phyloP scores from a whole-genome alignment of 257 asterid species.

The Lantana camara region DNA sequence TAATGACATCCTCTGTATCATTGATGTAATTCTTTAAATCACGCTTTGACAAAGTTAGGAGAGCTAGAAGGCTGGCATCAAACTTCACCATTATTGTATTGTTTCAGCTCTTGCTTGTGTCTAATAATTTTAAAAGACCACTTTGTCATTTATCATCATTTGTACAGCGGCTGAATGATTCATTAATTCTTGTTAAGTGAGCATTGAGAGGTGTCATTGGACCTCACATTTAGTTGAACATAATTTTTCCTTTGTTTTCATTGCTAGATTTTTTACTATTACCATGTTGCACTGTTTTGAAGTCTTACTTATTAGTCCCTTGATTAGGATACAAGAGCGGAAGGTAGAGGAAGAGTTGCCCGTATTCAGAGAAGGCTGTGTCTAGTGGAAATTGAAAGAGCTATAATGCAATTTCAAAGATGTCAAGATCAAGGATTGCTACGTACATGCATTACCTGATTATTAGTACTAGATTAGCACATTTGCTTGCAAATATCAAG shows the following conservation, averaged over 20 bases:
- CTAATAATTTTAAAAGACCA: neutral
- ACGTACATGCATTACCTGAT: conserved; percentile 18
- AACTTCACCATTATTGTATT: neutral
- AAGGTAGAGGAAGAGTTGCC: conserved; percentile 97
- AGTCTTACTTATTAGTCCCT: conserved; percentile 25
- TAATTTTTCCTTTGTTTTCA: neutral
- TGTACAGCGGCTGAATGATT: neutral
- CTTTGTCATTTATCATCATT: neutral
- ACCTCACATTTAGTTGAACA: conserved; percentile 4
- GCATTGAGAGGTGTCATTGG: conserved; percentile 1
- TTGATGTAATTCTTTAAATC: neutral
- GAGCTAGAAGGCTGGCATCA: conserved; percentile 4
- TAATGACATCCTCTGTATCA: conserved; percentile 18
- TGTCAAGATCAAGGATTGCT: conserved; percentile 79
- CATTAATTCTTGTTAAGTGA: neutral
- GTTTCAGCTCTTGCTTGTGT: conserved; percentile 1
- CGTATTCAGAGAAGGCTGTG: conserved; percentile 87
- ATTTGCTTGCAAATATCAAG: conserved; percentile 35
- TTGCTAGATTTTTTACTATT: neutral
- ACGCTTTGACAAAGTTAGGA: neutral
- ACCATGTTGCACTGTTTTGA: neutral
- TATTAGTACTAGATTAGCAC: conserved; percentile 4
- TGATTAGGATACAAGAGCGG: conserved; percentile 88
- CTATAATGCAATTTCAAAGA: conserved; percentile 65
- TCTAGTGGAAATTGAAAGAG: conserved; percentile 83